Evolutionary conservation across 768 basidiomycete genomes (phyloP).

Genomic region (Boletus speciosus): DNA sequence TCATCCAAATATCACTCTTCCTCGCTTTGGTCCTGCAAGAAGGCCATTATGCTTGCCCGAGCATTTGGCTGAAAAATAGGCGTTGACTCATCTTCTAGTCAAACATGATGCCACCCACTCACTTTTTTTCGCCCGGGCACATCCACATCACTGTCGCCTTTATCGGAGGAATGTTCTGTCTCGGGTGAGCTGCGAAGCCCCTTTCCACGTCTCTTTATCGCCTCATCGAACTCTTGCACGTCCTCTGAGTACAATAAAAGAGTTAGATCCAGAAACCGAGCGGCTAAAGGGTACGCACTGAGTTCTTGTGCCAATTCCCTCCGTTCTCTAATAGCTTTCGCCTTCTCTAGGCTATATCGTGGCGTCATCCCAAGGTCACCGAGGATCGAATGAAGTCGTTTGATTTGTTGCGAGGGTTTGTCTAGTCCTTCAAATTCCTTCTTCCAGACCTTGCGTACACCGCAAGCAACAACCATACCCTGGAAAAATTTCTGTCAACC

Average conservation of each 20-base stretch:
- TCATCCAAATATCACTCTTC: constrained; percentile 31
- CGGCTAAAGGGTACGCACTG: constrained; percentile 41
- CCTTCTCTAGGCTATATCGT: constrained; percentile 74
- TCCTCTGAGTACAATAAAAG: constrained; percentile 50
- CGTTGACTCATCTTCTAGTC: neutral
- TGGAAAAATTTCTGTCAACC: constrained; percentile 24
- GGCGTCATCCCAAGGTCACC: constrained; percentile 78
- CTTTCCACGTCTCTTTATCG: constrained; percentile 33
- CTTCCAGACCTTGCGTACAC: constrained; percentile 73
- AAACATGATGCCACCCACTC: constrained; percentile 4
- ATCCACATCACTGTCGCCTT: constrained; percentile 31
- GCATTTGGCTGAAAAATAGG: constrained; percentile 38
- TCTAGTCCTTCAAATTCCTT: constrained; percentile 64
- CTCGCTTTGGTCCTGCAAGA: constrained; percentile 70
- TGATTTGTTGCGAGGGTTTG: constrained; percentile 58
- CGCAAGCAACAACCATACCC: constrained; percentile 71
- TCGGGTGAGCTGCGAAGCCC: constrained; percentile 7
- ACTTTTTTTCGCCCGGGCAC: constrained; percentile 44
- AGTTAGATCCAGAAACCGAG: neutral
- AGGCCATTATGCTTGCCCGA: constrained; percentile 63
- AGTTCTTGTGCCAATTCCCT: constrained; percentile 78
- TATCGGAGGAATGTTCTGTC: constrained; percentile 30
- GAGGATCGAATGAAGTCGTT: constrained; percentile 60
- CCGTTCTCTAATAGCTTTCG: constrained; percentile 66
- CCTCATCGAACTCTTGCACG: constrained; percentile 64